Percentiles rank a stretch among this genome's conserved stretches.
These are phyloP conservation scores for Periconia macrospinosa DNA, from an alignment of 2,329 filamentous ascomycete genomes.

Conservation along the genomic window DNA sequence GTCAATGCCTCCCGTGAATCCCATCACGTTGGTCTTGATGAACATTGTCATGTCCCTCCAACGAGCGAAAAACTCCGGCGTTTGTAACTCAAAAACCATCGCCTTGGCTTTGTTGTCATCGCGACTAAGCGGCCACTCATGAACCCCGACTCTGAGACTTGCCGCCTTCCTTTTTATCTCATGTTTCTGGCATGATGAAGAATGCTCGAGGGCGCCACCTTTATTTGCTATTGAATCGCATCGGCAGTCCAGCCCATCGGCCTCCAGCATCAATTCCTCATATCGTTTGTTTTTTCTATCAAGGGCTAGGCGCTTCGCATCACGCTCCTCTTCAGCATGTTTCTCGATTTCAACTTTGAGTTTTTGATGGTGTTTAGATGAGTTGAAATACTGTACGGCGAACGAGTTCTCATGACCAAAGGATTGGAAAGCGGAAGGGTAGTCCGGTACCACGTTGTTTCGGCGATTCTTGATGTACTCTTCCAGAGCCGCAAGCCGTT, in stretches of 20 bases:
- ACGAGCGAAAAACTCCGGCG: conserved; percentile 44
- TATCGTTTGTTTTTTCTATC: conserved; percentile 10
- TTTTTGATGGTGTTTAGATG: conserved; percentile 45
- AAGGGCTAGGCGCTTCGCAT: conserved; percentile 25
- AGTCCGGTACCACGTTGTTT: not conserved
- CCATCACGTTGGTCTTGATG: conserved; percentile 47
- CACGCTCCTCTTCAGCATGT: conserved; percentile 31
- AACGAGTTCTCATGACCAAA: conserved; percentile 47
- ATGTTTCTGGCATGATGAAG: conserved; percentile 34
- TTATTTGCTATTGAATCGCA: conserved; percentile 3
- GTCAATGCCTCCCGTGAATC: conserved; percentile 30
- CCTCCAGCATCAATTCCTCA: conserved; percentile 12
- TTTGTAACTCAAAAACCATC: conserved; percentile 56
- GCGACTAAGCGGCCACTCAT: conserved; percentile 61
- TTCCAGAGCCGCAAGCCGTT: conserved; percentile 51
- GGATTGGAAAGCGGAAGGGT: conserved; percentile 42
- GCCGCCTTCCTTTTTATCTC: conserved; percentile 30
- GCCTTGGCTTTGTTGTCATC: conserved; percentile 41
- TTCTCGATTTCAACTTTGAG: conserved; percentile 44
- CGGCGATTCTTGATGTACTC: conserved; percentile 47
- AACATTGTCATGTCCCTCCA: conserved; percentile 56
- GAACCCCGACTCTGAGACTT: conserved; percentile 47
- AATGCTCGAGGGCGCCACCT: conserved; percentile 10
- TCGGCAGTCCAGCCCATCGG: conserved; percentile 6
- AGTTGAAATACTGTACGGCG: conserved; percentile 52